A percentile compares a stretch with the other conserved stretches of the same genome.
These are phyloP conservation scores for Codiaeum variegatum DNA, from an alignment of 441 rosid species.

Conservation along the genomic window DNA sequence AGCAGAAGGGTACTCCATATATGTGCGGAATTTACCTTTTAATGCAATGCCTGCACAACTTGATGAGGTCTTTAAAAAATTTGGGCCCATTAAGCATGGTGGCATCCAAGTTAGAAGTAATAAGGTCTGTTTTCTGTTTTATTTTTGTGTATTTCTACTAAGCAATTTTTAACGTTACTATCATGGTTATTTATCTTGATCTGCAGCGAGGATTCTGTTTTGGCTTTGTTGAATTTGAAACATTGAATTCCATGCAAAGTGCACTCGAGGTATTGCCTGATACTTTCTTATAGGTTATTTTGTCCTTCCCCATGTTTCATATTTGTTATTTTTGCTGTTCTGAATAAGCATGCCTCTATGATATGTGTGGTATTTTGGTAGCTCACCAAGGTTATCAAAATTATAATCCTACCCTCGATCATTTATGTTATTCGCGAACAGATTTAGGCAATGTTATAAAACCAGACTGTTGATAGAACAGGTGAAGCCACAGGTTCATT, in stretches of 20 bases:
- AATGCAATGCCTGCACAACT: constrained; percentile 66
- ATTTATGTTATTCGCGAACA: background rate
- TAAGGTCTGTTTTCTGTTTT: constrained; percentile 48
- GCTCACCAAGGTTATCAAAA: background rate
- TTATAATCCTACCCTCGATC: background rate
- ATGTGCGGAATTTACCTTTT: constrained; percentile 68
- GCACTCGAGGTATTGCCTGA: constrained; percentile 64
- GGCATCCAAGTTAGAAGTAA: constrained; percentile 93
- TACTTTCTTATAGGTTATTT: constrained; percentile 13
- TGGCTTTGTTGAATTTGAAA: constrained; percentile 91
- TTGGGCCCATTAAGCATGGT: constrained; percentile 73
- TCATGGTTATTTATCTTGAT: constrained; percentile 27
- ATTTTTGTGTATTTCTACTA: constrained; percentile 10
- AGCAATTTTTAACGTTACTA: constrained; percentile 13
- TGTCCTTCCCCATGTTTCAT: background rate
- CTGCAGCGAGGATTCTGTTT: constrained; percentile 82
- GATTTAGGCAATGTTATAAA: too few relatives aligned
- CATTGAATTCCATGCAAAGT: constrained; percentile 53
- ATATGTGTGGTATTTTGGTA: background rate
- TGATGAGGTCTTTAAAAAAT: constrained; percentile 67
- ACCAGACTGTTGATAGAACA: too few relatives aligned
- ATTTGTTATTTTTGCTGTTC: background rate
- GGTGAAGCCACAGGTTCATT: too few relatives aligned
- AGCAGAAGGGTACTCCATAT: constrained; percentile 83
- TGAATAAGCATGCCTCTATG: background rate